Base-by-base conservation (phyloP, 169 alveolate species). In the Toxoplasma gondii region DNA sequence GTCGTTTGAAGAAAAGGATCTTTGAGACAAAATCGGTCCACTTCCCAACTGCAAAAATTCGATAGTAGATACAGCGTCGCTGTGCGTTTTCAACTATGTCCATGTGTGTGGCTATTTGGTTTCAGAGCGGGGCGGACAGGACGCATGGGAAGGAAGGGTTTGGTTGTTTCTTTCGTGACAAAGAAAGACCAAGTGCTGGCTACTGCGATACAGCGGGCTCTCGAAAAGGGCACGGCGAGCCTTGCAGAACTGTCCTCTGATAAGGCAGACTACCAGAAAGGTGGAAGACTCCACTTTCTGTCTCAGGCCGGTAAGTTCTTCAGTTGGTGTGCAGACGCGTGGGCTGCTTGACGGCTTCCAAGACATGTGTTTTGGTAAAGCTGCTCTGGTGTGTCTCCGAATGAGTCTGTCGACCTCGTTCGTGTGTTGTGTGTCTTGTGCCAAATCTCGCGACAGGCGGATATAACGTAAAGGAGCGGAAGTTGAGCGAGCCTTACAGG, bases 101-200 rank as follows among this genome's bases (percentile, higher is more conserved):
- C n/a, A 4, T 74, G 84, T 74, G 44, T 74, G 84, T 10, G 84
- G 43, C 36, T 24, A 19, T 36, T 36, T 49, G 38, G 90, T 12
- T 29, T 17, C 67, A 38, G 90, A 22, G 64, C 90, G 53, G 54
- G 54, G 7, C 90, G 69, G 17, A 43, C 67, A 17, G 67, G 90
- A 41, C 64, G 90, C 90, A 39, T 82, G 41, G 69, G 90, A 31
- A 31, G 41, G 67, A 38, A 38, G 41, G 90, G 90, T 17, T 29
- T 82, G 64, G 90, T 82, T 22, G 41, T 82, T 24, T 82, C 90
- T 41, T 38, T 82, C 10, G 69, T 82, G 38, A 24, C 67, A 24
- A 82, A 82, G 29, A 43, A 36, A 22, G 90, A 82, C 27, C 90
- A 49, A 12, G 90, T 82, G 69, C 67, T 82, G 38, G 90, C 90